Base-by-base conservation (phyloP, 2,329 filamentous ascomycete species). In the Clonostachys rhizophaga region DNA sequence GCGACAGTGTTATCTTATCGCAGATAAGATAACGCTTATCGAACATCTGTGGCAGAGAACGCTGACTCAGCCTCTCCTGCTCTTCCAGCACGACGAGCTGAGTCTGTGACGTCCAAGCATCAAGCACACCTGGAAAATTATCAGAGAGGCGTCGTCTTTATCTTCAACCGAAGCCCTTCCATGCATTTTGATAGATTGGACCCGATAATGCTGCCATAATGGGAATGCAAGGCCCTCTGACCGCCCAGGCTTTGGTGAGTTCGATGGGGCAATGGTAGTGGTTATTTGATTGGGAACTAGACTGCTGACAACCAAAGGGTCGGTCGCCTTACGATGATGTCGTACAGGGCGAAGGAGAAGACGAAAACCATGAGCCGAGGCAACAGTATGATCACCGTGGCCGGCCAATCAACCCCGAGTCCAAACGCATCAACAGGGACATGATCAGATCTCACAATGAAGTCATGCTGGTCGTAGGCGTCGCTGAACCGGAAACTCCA, bases 401-500 rank as follows among this genome's bases (percentile, higher is more conserved):
- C 13, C 76, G 79, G 10, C 76, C 79, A 5, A 55, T 78, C 44
- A 83, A 83, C 52, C 69, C 69, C 1, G 70, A 74, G 45, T 81
- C 77, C 2, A 78, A 74, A 55, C 65, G 67, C 12, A 72, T 80
- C 51, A 81, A 81, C 52, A 71, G 74, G 43, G 74, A 79, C 49
- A 72, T 82, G 34, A 77, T 83, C 24, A 70, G 79, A 45, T 74
- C 79, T 10, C 79, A 83, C 55, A 83, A 83, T 52, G 79, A 83
- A 52, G 79, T 83, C 5, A 83, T 83, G 79, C 69, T 75, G 16
- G 78, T 81, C 10, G 83, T 83, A 37, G 79, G 79, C 6, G 79
- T 83, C 5, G 79, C 79, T 9, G 79, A 83, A 54, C 75, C 78
- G 13, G 79, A 83, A 46, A 74, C 71, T 44, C 62, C 63, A 8